These are phyloP conservation scores for Tulasnella sp. DNA, from an alignment of 768 basidiomycete genomes.

Conservation along the genomic window DNA sequence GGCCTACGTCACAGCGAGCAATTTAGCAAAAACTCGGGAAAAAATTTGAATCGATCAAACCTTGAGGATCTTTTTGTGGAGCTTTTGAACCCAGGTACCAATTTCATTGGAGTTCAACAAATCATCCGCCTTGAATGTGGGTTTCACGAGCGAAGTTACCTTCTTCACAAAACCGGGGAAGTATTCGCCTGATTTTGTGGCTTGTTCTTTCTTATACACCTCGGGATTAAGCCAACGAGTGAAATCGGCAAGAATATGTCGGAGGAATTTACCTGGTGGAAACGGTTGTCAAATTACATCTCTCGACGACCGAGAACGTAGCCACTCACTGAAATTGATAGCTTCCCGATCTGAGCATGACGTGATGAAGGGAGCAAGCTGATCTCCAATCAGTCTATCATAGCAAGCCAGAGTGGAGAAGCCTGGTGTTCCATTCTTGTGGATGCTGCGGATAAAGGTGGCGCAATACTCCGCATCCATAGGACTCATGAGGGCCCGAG, in stretches of 20 bases:
- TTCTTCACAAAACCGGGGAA: slow-evolving; percentile 5
- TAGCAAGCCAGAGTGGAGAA: slow-evolving; percentile 82
- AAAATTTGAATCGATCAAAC: slow-evolving; percentile 33
- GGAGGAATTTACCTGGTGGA: slow-evolving; percentile 68
- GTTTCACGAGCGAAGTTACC: not conserved
- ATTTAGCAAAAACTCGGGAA: not conserved
- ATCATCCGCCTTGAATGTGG: slow-evolving; percentile 27
- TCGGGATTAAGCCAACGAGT: slow-evolving; percentile 62
- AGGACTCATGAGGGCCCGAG: slow-evolving; percentile 84
- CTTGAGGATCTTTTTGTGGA: slow-evolving; percentile 64
- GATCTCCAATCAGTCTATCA: slow-evolving; percentile 76
- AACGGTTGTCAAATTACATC: not conserved
- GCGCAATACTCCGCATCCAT: slow-evolving; percentile 95
- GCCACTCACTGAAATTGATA: slow-evolving; percentile 69
- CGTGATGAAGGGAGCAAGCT: slow-evolving; percentile 74
- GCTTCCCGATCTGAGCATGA: slow-evolving; percentile 95
- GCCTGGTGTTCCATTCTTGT: slow-evolving; percentile 76
- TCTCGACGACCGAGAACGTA: not conserved
- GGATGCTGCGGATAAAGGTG: slow-evolving; percentile 79
- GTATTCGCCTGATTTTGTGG: slow-evolving; percentile 22
- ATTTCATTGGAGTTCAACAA: slow-evolving; percentile 61
- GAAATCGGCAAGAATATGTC: slow-evolving; percentile 65
- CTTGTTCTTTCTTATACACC: slow-evolving; percentile 33
- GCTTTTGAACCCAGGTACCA: slow-evolving; percentile 63
- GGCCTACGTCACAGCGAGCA: slow-evolving; percentile 34